Percentiles rank a stretch among this genome's conserved stretches.
phyloP scores from a whole-genome alignment of 129 eudicot species.

The Chrysanthemum lavandulifolium region DNA sequence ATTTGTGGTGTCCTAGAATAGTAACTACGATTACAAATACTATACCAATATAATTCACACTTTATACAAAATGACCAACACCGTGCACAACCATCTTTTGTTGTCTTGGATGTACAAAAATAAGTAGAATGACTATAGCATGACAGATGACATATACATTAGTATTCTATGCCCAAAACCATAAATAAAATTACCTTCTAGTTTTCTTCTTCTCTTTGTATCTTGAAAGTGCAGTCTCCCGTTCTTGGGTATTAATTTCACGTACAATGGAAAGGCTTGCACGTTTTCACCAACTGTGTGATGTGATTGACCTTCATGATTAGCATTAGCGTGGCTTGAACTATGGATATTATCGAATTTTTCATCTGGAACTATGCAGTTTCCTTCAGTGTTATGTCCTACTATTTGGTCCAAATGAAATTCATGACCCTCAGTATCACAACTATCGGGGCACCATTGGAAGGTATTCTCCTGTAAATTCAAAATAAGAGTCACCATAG shows the following conservation, averaged over 20 bases:
- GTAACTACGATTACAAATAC: background rate
- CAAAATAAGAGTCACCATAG: conserved; percentile 3
- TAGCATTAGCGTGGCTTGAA: conserved; percentile 21
- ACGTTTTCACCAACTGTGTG: conserved; percentile 32
- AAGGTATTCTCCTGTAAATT: conserved; percentile 45
- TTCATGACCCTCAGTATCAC: conserved; percentile 38
- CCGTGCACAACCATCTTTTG: no score
- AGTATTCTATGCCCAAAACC: no score
- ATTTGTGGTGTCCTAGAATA: background rate
- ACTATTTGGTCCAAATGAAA: conserved; percentile 30
- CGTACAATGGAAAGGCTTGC: conserved; percentile 42
- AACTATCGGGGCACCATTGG: conserved; percentile 47
- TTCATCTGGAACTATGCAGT: conserved; percentile 56
- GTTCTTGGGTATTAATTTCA: conserved; percentile 65
- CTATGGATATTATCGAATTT: conserved; percentile 35
- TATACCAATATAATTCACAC: background rate
- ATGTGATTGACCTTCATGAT: conserved; percentile 40
- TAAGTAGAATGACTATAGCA: no score
- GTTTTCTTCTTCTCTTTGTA: conserved; percentile 93
- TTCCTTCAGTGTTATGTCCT: conserved; percentile 40
- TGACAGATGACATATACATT: no score
- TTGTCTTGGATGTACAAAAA: no score
- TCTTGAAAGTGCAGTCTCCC: conserved; percentile 82
- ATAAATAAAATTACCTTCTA: conserved; percentile 43
- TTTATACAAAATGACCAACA: no score